Base-by-base conservation (phyloP, 2,329 filamentous ascomycete genomes). In the Phialocephala sp. region DNA sequence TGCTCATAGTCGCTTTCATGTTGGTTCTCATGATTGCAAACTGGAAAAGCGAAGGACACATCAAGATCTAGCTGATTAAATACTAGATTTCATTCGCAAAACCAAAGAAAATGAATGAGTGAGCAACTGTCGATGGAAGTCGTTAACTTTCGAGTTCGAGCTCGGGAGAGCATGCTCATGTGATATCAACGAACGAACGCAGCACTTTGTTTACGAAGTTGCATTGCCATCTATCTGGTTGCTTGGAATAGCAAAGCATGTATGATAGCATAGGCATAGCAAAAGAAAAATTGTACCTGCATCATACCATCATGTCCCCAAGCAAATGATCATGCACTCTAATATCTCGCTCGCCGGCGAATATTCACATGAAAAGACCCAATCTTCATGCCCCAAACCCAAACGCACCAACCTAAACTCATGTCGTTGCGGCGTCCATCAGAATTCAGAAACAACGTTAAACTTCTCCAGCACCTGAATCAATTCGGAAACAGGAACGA, bases 401-500 rank as follows among this genome's bases (percentile, higher is more conserved):
- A 50, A 22, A 24, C 24, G 11, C 45, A 6, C n/a, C 20, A 22
- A 22, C 24, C 45, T 20, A 24, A 24, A 11, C 20, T n/a, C 45
- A 50, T 20, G 22, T 20, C 12, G n/a, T 2, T 50, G n/a, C 22
- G 1, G 8, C 6, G 9, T 20, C 20, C 20, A 50, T 5, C 20
- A 24, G 20, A 50, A 24, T 50, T 50, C 45, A 14, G 45, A 24
- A 3, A 50, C 24, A 24, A 50, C 20, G 45, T 50, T 50, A 50
- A 62, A 32, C 3, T 20, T 45, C 18, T 24, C 22, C 8, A 62
- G 14, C 14, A 47, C 9, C 1, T 5, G 12, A 8, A 11, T 50
- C 60, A 62, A 35, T 32, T 62, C 60, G 4, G 50, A 32, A 5
- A 56, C 60, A 4, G 50, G 36, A 24, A 56, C 41, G 50, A 62